These are phyloP conservation scores for Santalum album DNA, from an alignment of 164 flowering plant genomes.

Conservation along the genomic window DNA sequence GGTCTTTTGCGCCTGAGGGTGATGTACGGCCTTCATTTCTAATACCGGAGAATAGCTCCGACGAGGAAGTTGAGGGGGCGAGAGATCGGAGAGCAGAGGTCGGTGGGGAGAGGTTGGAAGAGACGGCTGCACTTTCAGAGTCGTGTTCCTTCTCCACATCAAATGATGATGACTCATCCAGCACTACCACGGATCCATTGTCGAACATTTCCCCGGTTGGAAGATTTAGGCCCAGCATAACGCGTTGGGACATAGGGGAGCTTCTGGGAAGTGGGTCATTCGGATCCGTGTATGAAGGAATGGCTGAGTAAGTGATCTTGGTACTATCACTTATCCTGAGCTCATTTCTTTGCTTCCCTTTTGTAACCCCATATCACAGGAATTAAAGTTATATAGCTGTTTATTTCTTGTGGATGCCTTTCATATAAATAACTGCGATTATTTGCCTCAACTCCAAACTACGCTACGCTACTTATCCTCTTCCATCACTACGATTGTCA, in stretches of 20 bases:
- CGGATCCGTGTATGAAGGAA: slow-evolving; percentile 91
- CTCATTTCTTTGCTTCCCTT: too few relatives aligned
- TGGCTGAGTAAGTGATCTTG: slow-evolving; percentile 63
- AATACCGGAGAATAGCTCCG: slow-evolving; percentile 4
- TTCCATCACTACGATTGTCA: too few relatives aligned
- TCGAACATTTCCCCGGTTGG: slow-evolving; percentile 60
- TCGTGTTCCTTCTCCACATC: slow-evolving; percentile 57
- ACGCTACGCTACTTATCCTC: too few relatives aligned
- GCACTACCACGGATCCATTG: slow-evolving; percentile 49
- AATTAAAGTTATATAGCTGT: too few relatives aligned
- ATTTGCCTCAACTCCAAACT: too few relatives aligned
- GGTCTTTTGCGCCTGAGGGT: slow-evolving; percentile 45
- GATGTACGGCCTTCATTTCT: slow-evolving; percentile 10
- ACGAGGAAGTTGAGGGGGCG: slow-evolving; percentile 14
- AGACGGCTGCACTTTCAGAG: slow-evolving; percentile 26
- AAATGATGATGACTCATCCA: slow-evolving; percentile 69
- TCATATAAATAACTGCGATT: too few relatives aligned
- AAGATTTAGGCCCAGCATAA: slow-evolving; percentile 28
- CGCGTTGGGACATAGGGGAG: slow-evolving; percentile 59
- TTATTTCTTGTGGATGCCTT: too few relatives aligned
- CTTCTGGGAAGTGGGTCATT: slow-evolving; percentile 87
- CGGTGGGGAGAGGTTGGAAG: slow-evolving; percentile 21
- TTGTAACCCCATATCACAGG: too few relatives aligned
- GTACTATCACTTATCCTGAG: background rate
- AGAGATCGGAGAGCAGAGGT: background rate